Evolutionary conservation across 2,329 filamentous ascomycete species (phyloP).

Genomic region (Claviceps humidiphila): DNA sequence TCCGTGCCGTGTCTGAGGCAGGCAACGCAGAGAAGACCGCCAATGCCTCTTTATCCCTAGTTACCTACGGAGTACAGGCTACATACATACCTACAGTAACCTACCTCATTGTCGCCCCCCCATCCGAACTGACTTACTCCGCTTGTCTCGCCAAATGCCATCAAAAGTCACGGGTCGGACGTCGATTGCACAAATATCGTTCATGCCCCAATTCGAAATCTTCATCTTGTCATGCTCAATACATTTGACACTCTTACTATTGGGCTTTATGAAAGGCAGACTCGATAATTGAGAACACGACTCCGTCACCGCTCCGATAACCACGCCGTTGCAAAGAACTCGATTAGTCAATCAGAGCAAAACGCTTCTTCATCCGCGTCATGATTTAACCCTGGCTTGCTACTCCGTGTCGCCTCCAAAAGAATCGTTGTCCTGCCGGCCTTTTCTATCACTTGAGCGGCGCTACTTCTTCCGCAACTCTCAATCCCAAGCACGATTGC

Average conservation of each 20-base stretch:
- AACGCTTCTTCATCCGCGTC: not conserved
- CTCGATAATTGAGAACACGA: not conserved
- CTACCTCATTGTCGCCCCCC: not conserved
- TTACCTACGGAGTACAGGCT: no score
- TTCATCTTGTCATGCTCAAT: not conserved
- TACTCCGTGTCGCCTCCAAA: not conserved
- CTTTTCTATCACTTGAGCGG: not conserved
- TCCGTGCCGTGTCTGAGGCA: no score
- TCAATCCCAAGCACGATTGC: not conserved
- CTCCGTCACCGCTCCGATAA: no score
- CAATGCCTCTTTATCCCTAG: not conserved
- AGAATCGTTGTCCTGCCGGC: not conserved
- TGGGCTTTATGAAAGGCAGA: not conserved
- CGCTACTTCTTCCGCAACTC: not conserved
- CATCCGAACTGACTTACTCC: constrained; percentile 2
- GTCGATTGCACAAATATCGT: not conserved
- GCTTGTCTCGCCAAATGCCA: not conserved
- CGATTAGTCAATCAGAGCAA: not conserved
- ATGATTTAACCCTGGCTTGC: not conserved
- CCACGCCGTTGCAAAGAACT: no score
- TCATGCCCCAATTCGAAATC: not conserved
- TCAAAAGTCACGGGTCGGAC: not conserved
- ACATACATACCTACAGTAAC: no score
- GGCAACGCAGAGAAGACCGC: not conserved
- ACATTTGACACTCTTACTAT: not conserved